Conservation (phyloP, 2,329 filamentous ascomycete species). For the Fusarium chlamydosporum region DNA sequence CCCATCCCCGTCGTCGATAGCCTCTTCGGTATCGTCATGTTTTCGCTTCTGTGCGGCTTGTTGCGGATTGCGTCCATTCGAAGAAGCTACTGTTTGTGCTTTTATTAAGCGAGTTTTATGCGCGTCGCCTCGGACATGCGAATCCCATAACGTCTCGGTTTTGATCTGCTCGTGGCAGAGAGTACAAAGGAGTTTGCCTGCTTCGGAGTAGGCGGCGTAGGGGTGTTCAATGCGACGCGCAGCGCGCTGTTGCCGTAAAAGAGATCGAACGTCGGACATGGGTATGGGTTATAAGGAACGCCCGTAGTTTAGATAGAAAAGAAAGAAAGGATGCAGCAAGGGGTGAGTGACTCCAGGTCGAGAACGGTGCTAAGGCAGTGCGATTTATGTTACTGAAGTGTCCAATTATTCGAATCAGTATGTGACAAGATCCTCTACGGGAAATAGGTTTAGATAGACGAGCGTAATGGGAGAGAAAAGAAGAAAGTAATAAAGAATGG, state of each 20-base stretch:
- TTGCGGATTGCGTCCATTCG: conserved; percentile 36
- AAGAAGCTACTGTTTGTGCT: conserved; percentile 38
- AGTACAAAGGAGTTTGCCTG: conserved; percentile 76
- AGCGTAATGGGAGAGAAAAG: conserved; percentile 9
- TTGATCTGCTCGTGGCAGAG: conserved; percentile 76
- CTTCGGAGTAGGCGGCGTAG: conserved; percentile 75
- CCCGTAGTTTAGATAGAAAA: conserved; percentile 10
- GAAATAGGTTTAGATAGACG: neutral
- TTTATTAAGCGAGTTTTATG: conserved; percentile 55
- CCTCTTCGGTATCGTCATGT: conserved; percentile 54
- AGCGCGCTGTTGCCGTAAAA: conserved; percentile 83
- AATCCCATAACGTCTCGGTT: conserved; percentile 76
- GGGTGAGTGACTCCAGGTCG: conserved; percentile 23
- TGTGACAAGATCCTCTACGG: neutral
- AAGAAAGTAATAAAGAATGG: conserved; percentile 19
- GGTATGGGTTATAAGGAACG: conserved; percentile 7
- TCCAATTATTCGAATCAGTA: conserved; percentile 6
- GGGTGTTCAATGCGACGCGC: conserved; percentile 80
- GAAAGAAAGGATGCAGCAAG: conserved; percentile 10
- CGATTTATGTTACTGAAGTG: conserved; percentile 1
- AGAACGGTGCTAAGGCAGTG: conserved; percentile 12
- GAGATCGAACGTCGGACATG: conserved; percentile 85
- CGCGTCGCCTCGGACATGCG: conserved; percentile 66
- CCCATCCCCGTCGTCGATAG: conserved; percentile 45
- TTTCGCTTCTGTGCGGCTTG: conserved; percentile 54